Conservation (phyloP, 192 early-diverging fungal species). For the Helicostylum pulchrum region DNA sequence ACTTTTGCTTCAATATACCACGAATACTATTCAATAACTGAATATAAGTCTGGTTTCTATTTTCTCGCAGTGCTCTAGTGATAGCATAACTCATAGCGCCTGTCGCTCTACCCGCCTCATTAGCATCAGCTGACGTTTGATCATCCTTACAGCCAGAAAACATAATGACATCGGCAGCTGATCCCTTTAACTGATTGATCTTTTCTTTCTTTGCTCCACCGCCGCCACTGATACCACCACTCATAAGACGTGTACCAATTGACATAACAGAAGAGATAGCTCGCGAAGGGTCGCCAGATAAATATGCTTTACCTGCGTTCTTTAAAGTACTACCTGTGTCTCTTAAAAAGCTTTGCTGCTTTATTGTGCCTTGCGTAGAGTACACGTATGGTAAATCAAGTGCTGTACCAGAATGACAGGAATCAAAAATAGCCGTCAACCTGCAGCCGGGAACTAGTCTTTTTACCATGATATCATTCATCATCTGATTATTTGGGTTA, state of each 20-base stretch:
- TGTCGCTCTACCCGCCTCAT: too few relatives aligned
- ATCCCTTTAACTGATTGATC: conserved; percentile 37
- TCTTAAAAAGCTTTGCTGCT: conserved; percentile 41
- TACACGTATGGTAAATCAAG: conserved; percentile 79
- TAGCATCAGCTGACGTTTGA: conserved; percentile 83
- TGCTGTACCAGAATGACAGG: conserved; percentile 79
- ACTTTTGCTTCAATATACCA: conserved; percentile 52
- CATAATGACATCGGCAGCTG: conserved; percentile 71
- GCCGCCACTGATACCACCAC: conserved; percentile 25
- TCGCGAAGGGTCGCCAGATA: conserved; percentile 40
- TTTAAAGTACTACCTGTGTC: conserved; percentile 42
- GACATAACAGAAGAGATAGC: conserved; percentile 36
- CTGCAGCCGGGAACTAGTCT: conserved; percentile 59
- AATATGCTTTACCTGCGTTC: conserved; percentile 45
- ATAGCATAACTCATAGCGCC: conserved; percentile 80
- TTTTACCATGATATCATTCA: conserved; percentile 74
- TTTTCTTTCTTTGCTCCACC: background rate
- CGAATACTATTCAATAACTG: conserved; percentile 67
- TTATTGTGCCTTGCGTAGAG: conserved; percentile 58
- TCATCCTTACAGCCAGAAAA: conserved; percentile 78
- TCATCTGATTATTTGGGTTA: conserved; percentile 27
- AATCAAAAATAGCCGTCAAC: conserved; percentile 80
- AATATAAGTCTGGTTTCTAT: conserved; percentile 62
- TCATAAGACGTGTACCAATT: conserved; percentile 40
- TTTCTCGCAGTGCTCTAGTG: conserved; percentile 52